Evolutionary conservation across 2,329 filamentous ascomycete genomes (phyloP).

Genomic region (Colletotrichum nymphaeae): DNA sequence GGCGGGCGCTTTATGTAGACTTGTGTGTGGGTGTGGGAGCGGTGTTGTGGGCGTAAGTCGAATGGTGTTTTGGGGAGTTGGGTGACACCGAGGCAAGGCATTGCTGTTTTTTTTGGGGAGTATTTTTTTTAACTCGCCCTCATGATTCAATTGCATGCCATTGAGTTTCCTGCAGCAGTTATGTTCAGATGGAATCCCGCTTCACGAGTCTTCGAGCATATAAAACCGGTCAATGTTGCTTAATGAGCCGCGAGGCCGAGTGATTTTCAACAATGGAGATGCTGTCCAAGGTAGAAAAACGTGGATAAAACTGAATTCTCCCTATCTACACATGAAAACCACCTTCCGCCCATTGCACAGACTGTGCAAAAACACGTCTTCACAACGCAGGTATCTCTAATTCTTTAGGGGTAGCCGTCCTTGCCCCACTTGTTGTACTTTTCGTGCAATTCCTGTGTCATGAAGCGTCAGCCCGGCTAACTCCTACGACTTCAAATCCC

Average conservation of each 20-base stretch:
- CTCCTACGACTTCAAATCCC: background rate
- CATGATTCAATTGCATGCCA: background rate
- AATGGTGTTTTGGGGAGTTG: slow-evolving; percentile 16
- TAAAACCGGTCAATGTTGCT: background rate
- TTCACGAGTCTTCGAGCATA: background rate
- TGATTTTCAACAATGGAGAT: background rate
- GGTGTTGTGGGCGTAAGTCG: slow-evolving; percentile 2
- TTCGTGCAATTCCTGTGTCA: slow-evolving; percentile 83
- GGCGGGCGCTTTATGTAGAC: slow-evolving; percentile 9
- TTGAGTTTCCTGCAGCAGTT: background rate
- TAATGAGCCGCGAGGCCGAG: background rate
- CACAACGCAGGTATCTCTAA: slow-evolving; percentile 25
- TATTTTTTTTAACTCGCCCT: background rate
- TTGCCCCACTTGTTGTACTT: slow-evolving; percentile 99
- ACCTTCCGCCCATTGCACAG: slow-evolving; percentile 17
- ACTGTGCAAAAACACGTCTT: slow-evolving; percentile 12
- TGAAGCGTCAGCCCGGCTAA: slow-evolving; percentile 25
- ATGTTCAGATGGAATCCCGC: background rate
- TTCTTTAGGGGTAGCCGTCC: slow-evolving; percentile 80
- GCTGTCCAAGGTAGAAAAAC: background rate
- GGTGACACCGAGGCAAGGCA: background rate
- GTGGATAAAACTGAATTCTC: slow-evolving; percentile 30
- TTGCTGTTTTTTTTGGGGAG: background rate
- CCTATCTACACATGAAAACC: slow-evolving; percentile 37
- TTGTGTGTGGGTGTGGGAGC: background rate